These are phyloP conservation scores for Leptographium flavum DNA, from an alignment of 2,329 filamentous ascomycete species.

Conservation along the genomic window DNA sequence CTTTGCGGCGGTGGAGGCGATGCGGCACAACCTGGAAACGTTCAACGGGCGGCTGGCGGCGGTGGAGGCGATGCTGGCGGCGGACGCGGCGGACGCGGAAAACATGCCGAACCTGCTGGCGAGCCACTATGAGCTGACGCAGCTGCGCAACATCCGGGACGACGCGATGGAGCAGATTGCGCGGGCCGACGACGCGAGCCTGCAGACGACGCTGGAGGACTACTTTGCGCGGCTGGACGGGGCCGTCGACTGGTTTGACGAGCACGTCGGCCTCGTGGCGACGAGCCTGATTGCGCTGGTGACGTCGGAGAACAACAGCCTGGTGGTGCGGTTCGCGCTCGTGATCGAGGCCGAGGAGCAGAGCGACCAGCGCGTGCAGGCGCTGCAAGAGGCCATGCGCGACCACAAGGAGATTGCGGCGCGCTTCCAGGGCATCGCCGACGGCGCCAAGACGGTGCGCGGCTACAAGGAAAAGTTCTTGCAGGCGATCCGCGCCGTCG, in stretches of 20 bases:
- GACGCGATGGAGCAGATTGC: conserved; percentile 95
- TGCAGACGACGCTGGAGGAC: conserved; percentile 74
- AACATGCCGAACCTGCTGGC: conserved; percentile 84
- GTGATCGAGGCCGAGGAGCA: conserved; percentile 94
- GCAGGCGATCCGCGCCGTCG: conserved; percentile 59
- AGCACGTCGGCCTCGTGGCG: conserved; percentile 78
- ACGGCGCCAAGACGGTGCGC: conserved; percentile 78
- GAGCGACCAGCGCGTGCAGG: conserved; percentile 82
- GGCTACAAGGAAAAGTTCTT: conserved; percentile 97
- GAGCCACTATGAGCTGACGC: conserved; percentile 83
- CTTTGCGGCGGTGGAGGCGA: conserved; percentile 84
- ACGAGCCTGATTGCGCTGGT: conserved; percentile 83
- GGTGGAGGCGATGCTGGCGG: conserved; percentile 63
- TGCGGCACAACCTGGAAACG: conserved; percentile 79
- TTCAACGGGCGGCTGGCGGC: conserved; percentile 66
- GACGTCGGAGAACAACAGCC: conserved; percentile 69
- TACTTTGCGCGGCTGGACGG: conserved; percentile 80
- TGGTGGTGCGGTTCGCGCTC: conserved; percentile 82
- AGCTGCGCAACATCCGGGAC: conserved; percentile 85
- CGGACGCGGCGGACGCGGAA: conserved; percentile 75
- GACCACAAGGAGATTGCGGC: conserved; percentile 92
- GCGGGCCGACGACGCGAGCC: conserved; percentile 54
- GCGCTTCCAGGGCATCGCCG: conserved; percentile 88
- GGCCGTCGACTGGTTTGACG: conserved; percentile 87
- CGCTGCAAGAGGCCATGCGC: conserved; percentile 84